These are phyloP conservation scores for Amniculicola lignicola DNA, from an alignment of 495 filamentous ascomycete genomes.

Conservation along the genomic window DNA sequence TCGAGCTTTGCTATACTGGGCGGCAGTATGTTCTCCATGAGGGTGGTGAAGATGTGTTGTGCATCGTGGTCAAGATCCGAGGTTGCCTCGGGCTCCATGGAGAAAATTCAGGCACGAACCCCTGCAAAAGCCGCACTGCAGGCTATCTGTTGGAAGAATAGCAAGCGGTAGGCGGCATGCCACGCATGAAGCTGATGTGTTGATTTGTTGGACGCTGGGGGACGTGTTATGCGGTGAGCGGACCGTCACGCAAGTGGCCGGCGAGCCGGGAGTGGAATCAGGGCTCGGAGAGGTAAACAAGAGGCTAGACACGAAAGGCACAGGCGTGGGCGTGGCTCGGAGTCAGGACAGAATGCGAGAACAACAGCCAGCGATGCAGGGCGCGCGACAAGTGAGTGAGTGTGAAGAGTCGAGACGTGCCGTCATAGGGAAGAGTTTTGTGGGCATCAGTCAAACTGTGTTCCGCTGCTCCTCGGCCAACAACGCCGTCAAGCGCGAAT, in stretches of 20 bases:
- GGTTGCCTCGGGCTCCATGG: conserved; percentile 8
- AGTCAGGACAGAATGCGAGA: not conserved
- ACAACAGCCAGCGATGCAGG: not conserved
- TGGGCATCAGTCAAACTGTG: too few relatives aligned
- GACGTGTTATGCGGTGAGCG: conserved; percentile 16
- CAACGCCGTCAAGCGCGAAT: too few relatives aligned
- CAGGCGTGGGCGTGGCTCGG: not conserved
- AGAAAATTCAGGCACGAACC: conserved; percentile 1
- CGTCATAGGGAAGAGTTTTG: not conserved
- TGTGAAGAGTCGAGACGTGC: not conserved
- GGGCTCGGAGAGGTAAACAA: not conserved
- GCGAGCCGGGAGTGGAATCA: conserved; percentile 1
- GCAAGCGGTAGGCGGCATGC: conserved; percentile 13
- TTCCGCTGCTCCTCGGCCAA: too few relatives aligned
- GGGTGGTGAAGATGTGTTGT: not conserved
- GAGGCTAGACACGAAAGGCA: not conserved
- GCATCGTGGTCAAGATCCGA: conserved; percentile 12
- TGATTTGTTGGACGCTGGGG: conserved; percentile 16
- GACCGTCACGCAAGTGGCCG: conserved; percentile 10
- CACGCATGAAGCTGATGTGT: conserved; percentile 8
- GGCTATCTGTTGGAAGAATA: conserved; percentile 4
- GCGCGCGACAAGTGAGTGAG: not conserved
- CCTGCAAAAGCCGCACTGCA: conserved; percentile 6
- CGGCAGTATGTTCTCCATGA: conserved; percentile 27
- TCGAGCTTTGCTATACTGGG: conserved; percentile 25